phyloP scores from a whole-genome alignment of 1,139 yeast genomes.

The Debaryomyces coudertii region DNA sequence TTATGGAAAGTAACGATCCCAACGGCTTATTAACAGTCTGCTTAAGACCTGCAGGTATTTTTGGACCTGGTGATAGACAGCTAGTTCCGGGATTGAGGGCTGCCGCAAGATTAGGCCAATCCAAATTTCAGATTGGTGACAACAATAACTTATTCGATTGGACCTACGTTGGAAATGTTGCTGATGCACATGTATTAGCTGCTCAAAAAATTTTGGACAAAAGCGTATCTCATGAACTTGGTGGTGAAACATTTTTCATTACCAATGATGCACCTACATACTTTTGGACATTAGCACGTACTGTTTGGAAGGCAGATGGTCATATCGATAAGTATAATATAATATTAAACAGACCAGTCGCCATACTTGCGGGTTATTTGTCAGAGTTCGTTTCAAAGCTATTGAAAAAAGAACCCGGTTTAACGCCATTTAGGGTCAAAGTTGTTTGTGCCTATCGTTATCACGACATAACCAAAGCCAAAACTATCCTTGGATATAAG shows the following conservation, averaged over 20 bases:
- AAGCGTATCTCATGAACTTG: constrained; percentile 45
- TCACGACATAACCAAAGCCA: constrained; percentile 90
- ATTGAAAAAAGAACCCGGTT: constrained; percentile 84
- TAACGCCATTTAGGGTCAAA: constrained; percentile 93
- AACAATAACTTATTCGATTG: constrained; percentile 93
- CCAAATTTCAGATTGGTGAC: constrained; percentile 91
- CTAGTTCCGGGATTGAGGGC: constrained; percentile 88
- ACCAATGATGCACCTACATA: constrained; percentile 95
- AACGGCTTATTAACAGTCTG: constrained; percentile 76
- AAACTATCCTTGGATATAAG: constrained; percentile 69
- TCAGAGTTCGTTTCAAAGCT: constrained; percentile 73
- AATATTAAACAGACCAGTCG: constrained; percentile 71
- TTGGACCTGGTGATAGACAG: constrained; percentile 99
- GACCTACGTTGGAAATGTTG: constrained; percentile 99
- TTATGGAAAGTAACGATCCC: constrained; percentile 65
- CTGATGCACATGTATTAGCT: constrained; percentile 93
- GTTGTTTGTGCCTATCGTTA: constrained; percentile 95
- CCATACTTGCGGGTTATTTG: constrained; percentile 76
- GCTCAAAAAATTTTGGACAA: constrained; percentile 69
- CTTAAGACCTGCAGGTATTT: constrained; percentile 94
- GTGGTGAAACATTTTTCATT: constrained; percentile 86
- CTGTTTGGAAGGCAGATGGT: constrained; percentile 97
- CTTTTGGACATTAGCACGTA: constrained; percentile 96
- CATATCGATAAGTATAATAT: constrained; percentile 71
- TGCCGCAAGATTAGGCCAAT: constrained; percentile 84